Conservation (phyloP, 2,329 filamentous ascomycete genomes). For the Chaetomiaceae sp. region DNA sequence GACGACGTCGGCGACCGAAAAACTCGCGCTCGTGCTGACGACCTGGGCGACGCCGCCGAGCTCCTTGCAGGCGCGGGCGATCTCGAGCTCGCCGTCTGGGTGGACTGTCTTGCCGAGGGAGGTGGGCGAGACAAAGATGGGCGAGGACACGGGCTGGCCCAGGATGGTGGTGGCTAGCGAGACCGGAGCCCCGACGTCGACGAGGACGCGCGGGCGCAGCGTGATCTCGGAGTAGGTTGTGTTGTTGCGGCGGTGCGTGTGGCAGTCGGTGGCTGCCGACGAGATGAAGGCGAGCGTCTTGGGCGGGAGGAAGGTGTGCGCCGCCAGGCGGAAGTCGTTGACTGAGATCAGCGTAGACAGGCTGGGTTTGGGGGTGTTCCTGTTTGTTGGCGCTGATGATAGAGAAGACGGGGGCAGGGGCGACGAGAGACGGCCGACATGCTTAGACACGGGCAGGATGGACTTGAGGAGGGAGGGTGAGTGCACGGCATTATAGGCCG, state of each 20-base stretch:
- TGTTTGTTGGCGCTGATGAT: conserved; percentile 63
- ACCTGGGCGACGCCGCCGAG: conserved; percentile 52
- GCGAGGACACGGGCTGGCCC: conserved; percentile 47
- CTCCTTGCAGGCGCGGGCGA: conserved; percentile 48
- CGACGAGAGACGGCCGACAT: conserved; percentile 35
- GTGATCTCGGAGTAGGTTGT: conserved; percentile 51
- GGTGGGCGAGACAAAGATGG: conserved; percentile 61
- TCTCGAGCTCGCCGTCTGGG: conserved; percentile 57
- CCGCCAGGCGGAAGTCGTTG: conserved; percentile 66
- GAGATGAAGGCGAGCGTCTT: conserved; percentile 70
- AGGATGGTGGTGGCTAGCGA: conserved; percentile 51
- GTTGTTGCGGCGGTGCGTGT: conserved; percentile 53
- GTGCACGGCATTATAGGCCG: conserved; percentile 37
- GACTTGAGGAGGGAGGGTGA: conserved; percentile 8
- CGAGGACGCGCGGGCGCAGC: conserved; percentile 55
- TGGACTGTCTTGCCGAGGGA: conserved; percentile 62
- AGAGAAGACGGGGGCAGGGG: conserved; percentile 53
- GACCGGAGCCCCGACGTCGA: conserved; percentile 48
- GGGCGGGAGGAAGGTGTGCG: conserved; percentile 49
- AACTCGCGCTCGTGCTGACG: conserved; percentile 59
- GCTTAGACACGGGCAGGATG: neutral
- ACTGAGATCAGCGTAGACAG: conserved; percentile 66
- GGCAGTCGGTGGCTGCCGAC: conserved; percentile 59
- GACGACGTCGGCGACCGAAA: conserved; percentile 51
- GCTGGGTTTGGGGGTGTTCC: conserved; percentile 45